Percentiles rank a stretch among this genome's conserved stretches.
Evolutionary conservation across 2,329 filamentous ascomycete genomes (phyloP).

Genomic region (Polytolypa hystricis): DNA sequence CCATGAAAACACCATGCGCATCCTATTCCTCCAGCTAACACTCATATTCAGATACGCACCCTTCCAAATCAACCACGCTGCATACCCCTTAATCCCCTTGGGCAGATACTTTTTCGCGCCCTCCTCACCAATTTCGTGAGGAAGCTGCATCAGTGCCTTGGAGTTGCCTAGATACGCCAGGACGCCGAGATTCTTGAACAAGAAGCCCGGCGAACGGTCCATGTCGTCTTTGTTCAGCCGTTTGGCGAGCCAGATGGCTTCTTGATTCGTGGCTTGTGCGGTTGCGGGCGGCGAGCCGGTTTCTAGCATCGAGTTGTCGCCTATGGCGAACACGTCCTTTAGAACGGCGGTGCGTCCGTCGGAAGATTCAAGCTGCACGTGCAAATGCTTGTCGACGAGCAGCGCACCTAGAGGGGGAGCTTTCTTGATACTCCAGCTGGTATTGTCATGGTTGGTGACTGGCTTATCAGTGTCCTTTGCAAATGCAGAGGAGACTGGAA

Average conservation of each 20-base stretch:
- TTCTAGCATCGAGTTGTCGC: slow-evolving; percentile 47
- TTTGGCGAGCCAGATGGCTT: slow-evolving; percentile 47
- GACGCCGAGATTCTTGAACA: slow-evolving; percentile 46
- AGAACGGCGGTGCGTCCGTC: slow-evolving; percentile 31
- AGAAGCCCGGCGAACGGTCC: slow-evolving; percentile 31
- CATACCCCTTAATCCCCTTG: slow-evolving; percentile 27
- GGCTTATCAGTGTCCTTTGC: slow-evolving; percentile 1
- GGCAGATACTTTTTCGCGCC: slow-evolving; percentile 21
- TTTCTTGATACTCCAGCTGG: slow-evolving; percentile 40
- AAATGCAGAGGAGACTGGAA: slow-evolving; percentile 10
- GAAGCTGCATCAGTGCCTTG: slow-evolving; percentile 46
- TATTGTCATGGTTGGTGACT: slow-evolving; percentile 9
- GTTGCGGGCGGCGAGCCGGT: slow-evolving; percentile 44
- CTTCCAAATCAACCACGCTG: slow-evolving; percentile 34
- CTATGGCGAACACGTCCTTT: slow-evolving; percentile 44
- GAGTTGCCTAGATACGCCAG: slow-evolving; percentile 50
- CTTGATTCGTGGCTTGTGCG: slow-evolving; percentile 48
- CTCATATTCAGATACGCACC: slow-evolving; percentile 36
- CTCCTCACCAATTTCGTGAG: slow-evolving; percentile 16
- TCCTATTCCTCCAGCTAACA: slow-evolving; percentile 36
- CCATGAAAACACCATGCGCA: slow-evolving; percentile 33
- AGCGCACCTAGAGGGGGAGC: slow-evolving; percentile 38
- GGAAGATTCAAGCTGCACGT: slow-evolving; percentile 40
- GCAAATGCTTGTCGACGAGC: slow-evolving; percentile 45
- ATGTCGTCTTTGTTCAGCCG: slow-evolving; percentile 42